Base-by-base conservation (phyloP, 768 basidiomycete genomes). In the Gloeostereum incarnatum region DNA sequence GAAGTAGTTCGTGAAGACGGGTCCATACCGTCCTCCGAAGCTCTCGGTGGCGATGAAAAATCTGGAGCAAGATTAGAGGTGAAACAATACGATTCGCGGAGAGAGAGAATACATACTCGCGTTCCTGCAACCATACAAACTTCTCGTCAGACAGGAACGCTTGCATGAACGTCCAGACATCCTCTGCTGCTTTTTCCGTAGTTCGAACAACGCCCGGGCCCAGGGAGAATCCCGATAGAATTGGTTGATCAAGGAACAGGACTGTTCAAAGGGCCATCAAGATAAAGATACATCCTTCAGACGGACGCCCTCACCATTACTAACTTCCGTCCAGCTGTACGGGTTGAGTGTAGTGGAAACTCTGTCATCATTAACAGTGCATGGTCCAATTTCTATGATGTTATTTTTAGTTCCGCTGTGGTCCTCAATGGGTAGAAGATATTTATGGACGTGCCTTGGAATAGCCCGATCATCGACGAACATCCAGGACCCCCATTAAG, bases 261-360 rank as follows among this genome's bases (percentile, higher is more conserved):
- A 73, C 69, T 71, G 27, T 6, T 13, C 10, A 64, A 65, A 8
- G 35, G 68, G 5, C 0, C 33, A 3, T 4, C 33, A 38, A 22
- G 29, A 19, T 27, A 8, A 10, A 25, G 19, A 9, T 13, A 22
- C 16, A 27, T 6, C 4, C 14, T 8, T 13, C 33, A 5, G 13
- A n/a, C n/a, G n/a, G n/a, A 27, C n/a, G 38, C 63, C n/a, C 59
- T 68, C 21, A 70, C 69, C 60, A 35, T 73, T 71, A 52, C 60
- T 69, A 35, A 62, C 46, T 34, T 63, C 68, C 43, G 69, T 71
- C 71, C 71, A 73, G 37, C 68, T 70, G 20, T 64, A 69, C 1
- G 69, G 68, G 41, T 73, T 71, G 29, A 69, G 44, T 27, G 45
- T 48, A 0, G 67, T 66, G 6, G 60, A 53, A 13, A 45, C 43